Percentiles rank a stretch among this genome's conserved stretches.
phyloP scores from a whole-genome alignment of 768 basidiomycete genomes.

The Nevesoporus exiguus region DNA sequence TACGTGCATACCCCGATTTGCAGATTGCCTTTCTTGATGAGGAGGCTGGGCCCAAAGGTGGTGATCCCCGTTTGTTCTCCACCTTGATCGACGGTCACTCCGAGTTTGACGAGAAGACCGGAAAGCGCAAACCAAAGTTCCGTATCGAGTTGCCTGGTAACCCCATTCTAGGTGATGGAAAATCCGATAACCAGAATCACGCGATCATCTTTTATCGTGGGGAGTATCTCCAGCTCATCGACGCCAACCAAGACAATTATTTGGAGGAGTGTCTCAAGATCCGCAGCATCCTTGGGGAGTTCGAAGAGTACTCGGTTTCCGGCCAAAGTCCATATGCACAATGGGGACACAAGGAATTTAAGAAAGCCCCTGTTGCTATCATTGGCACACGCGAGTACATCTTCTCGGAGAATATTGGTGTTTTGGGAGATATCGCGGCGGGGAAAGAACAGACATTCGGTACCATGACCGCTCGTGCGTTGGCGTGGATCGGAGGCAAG shows the following conservation, averaged over 20 bases:
- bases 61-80: conserved; percentile 87
- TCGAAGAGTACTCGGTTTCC: conserved; percentile 89
- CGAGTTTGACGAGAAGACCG: conserved; percentile 84
- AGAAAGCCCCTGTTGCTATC: conserved; percentile 89
- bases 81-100: conserved; percentile 97
- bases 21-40: conserved; percentile 99
- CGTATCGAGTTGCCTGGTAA: conserved; percentile 96
- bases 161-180: conserved; percentile 97
- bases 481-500: conserved; percentile 98
- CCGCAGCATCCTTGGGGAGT: conserved; percentile 94
- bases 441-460: conserved; percentile 99
- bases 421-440: conserved; percentile 97
- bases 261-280: conserved; percentile 99
- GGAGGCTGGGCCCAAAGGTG: conserved; percentile 84
- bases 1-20: conserved; percentile 96
- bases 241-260: conserved; percentile 99
- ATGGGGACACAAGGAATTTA: conserved; percentile 93
- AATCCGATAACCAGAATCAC: conserved; percentile 99
- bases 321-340: conserved; percentile 95
- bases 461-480: conserved; percentile 91
- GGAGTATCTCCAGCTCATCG: conserved; percentile 98
- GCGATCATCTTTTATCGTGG: conserved; percentile 99
- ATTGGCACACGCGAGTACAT: conserved; percentile 99
- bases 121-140: conserved; percentile 95
- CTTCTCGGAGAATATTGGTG: conserved; percentile 99